Evolutionary conservation across 495 filamentous ascomycete genomes (phyloP).

Genomic region (Neurospora sp.): DNA sequence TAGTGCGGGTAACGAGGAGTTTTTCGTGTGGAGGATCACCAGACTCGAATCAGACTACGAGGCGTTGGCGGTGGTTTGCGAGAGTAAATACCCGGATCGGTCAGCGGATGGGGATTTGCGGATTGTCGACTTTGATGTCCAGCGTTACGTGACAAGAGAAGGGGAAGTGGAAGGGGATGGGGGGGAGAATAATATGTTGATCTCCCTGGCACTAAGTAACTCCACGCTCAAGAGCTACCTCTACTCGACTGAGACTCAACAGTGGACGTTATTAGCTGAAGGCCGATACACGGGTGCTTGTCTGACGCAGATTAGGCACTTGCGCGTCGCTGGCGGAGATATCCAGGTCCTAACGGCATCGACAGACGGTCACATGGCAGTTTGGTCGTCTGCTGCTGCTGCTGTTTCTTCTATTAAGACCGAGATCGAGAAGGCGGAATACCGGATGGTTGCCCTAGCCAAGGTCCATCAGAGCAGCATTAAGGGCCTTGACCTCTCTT

Average conservation of each 20-base stretch:
- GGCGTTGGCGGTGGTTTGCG: constrained; percentile 47
- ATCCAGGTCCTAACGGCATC: constrained; percentile 44
- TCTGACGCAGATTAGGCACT: constrained; percentile 55
- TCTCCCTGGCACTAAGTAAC: constrained; percentile 68
- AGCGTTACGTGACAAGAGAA: constrained; percentile 7
- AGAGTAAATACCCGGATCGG: constrained; percentile 49
- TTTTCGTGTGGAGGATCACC: constrained; percentile 70
- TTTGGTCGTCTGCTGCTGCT: constrained; percentile 23
- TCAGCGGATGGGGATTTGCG: constrained; percentile 60
- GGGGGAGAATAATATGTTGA: constrained; percentile 28
- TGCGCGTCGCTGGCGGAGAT: constrained; percentile 24
- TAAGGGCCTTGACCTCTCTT: constrained; percentile 43
- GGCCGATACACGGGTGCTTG: constrained; percentile 70
- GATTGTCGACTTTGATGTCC: constrained; percentile 59
- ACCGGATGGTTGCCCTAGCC: constrained; percentile 12
- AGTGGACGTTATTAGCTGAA: constrained; percentile 45
- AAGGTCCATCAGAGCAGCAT: constrained; percentile 67
- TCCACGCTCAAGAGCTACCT: constrained; percentile 60
- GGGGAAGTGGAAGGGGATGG: constrained; percentile 17
- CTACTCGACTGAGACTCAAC: constrained; percentile 35
- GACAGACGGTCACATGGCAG: constrained; percentile 35
- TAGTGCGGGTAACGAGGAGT: constrained; percentile 77
- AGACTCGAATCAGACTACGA: constrained; percentile 41
- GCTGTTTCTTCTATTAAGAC: neutral
- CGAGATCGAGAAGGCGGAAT: neutral